Conservation (phyloP, 768 basidiomycete species). For the Lactarius akahatsu region DNA sequence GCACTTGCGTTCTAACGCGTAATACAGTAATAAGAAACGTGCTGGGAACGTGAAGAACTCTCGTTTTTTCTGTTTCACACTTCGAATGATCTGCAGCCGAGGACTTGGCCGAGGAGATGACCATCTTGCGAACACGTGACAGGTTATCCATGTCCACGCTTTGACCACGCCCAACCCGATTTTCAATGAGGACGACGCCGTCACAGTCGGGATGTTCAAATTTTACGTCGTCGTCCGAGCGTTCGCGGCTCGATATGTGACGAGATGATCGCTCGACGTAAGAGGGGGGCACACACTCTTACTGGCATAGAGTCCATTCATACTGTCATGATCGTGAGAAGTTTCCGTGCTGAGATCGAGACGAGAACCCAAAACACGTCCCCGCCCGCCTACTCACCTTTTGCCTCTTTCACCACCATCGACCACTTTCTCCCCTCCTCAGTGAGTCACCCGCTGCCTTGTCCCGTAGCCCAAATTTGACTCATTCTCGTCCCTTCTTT, state of each 20-base stretch:
- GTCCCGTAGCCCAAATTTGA: background rate
- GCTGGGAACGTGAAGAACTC: background rate
- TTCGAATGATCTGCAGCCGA: background rate
- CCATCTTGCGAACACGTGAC: background rate
- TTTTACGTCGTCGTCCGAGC: background rate
- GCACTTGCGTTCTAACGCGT: too few species aligned
- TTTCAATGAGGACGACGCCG: background rate
- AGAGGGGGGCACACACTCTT: background rate
- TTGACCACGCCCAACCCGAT: background rate
- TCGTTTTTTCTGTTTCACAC: background rate
- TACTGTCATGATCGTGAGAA: slow-evolving; percentile 27
- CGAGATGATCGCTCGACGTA: slow-evolving; percentile 3
- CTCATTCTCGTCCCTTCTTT: background rate
- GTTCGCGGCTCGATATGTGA: background rate
- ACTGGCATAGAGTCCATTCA: slow-evolving; percentile 12
- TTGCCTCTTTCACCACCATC: slow-evolving; percentile 1
- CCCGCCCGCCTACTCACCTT: background rate
- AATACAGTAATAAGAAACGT: too few species aligned
- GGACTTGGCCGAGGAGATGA: too few species aligned
- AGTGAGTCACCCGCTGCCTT: background rate
- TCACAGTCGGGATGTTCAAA: background rate
- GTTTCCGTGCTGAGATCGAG: slow-evolving; percentile 10
- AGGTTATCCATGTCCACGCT: background rate
- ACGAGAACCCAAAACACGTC: slow-evolving; percentile 1
- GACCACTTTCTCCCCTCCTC: background rate